A percentile compares a stretch with the other conserved stretches of the same genome.
Evolutionary conservation across 805 yeast species (phyloP).

Genomic region (Clavispora phyllophila): DNA sequence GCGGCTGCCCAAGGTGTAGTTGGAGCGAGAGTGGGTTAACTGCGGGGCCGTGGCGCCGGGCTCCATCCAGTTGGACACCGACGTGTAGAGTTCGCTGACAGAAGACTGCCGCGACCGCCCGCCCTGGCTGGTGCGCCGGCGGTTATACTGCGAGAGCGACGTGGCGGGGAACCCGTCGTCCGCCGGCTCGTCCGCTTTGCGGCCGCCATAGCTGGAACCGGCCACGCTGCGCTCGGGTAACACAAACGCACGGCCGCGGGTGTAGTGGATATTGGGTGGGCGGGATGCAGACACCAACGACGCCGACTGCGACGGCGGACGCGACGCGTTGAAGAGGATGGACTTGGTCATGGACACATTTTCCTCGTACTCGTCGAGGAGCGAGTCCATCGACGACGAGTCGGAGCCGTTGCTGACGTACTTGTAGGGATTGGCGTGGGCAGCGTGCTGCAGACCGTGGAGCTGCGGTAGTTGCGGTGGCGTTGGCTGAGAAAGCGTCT

Average conservation of each 20-base stretch:
- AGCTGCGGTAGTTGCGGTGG: not conserved
- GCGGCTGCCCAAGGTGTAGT: constrained; percentile 10
- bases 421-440: constrained; percentile 1
- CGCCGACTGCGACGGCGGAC: constrained; percentile 24
- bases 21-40: constrained; percentile 12
- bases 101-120: constrained; percentile 33
- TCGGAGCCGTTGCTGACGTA: constrained; percentile 3
- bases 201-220: constrained; percentile 2
- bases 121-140: constrained; percentile 16
- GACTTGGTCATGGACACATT: constrained; percentile 29
- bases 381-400: constrained; percentile 33
- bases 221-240: constrained; percentile 1
- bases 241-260: constrained; percentile 2
- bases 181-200: constrained; percentile 12
- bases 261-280: constrained; percentile 5
- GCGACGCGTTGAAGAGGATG: constrained; percentile 18
- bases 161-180: constrained; percentile 27
- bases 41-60: constrained; percentile 20
- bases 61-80: constrained; percentile 53
- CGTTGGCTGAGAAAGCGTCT: not conserved
- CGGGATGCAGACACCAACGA: constrained; percentile 17
- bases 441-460: not conserved
- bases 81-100: constrained; percentile 34
- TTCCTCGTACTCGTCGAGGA: constrained; percentile 42
- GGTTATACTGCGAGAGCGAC: constrained; percentile 32